Percentiles rank a stretch among this genome's conserved stretches.
Evolutionary conservation across 352 stramenopile genomes (phyloP).

Genomic region (Phytophthora tentaculata): DNA sequence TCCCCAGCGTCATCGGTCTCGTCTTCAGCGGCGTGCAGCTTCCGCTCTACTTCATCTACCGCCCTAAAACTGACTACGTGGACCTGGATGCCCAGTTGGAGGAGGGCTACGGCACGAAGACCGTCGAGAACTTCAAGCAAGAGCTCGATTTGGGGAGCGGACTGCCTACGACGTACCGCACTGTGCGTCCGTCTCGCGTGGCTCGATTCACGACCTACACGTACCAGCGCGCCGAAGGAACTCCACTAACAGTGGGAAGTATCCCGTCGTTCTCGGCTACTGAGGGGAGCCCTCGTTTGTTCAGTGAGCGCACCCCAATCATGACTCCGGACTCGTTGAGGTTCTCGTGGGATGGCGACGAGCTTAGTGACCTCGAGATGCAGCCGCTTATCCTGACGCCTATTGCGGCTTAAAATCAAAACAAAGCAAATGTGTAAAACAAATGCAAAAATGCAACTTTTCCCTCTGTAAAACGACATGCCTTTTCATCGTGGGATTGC

Average conservation of each 20-base stretch:
- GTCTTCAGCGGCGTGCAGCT: slow-evolving; percentile 51
- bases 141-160: slow-evolving; percentile 6
- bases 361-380: slow-evolving; percentile 23
- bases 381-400: slow-evolving; percentile 34
- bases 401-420: slow-evolving; percentile 17
- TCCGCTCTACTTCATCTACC: slow-evolving; percentile 64
- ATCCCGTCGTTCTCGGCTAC: slow-evolving; percentile 24
- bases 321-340: slow-evolving; percentile 10
- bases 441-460: neutral
- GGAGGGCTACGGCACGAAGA: slow-evolving; percentile 30
- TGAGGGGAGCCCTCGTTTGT: slow-evolving; percentile 23
- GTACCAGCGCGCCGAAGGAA: slow-evolving; percentile 36
- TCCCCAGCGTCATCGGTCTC: slow-evolving; percentile 52
- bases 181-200: slow-evolving; percentile 33
- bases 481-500: slow-evolving; percentile 8
- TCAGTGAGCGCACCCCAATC: slow-evolving; percentile 18
- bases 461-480: neutral
- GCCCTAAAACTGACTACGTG: slow-evolving; percentile 17
- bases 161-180: slow-evolving; percentile 25
- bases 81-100: slow-evolving; percentile 28
- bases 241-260: slow-evolving; percentile 15
- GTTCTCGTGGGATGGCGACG: slow-evolving; percentile 21
- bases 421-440: neutral
- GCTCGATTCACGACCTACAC: slow-evolving; percentile 26
- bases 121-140: slow-evolving; percentile 13